A percentile compares a stretch with the other conserved stretches of the same genome.
These are phyloP conservation scores for Kwoniella pini DNA, from an alignment of 768 basidiomycete genomes.

Conservation along the genomic window DNA sequence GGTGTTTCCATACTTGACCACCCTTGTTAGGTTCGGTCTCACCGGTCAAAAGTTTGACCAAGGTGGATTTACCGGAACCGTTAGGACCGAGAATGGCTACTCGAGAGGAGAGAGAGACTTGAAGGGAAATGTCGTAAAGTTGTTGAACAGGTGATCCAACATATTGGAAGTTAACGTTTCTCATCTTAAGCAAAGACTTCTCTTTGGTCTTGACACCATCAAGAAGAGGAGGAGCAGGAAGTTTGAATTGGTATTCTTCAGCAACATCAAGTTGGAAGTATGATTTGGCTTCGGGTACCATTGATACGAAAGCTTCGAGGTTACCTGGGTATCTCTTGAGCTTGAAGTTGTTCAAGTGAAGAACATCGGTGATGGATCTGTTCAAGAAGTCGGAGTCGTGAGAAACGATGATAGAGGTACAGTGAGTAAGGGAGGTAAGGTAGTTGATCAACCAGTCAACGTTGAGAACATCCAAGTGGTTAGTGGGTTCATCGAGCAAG, in stretches of 20 bases:
- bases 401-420: conserved; percentile 97
- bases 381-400: conserved; percentile 98
- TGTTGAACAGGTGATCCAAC: conserved; percentile 81
- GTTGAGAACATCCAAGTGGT: conserved; percentile 88
- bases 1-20: conserved; percentile 98
- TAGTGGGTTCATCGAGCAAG: conserved; percentile 91
- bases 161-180: conserved; percentile 96
- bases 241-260: conserved; percentile 98
- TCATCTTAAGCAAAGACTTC: conserved; percentile 95
- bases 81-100: conserved; percentile 96
- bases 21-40: conserved; percentile 96
- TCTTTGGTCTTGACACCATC: conserved; percentile 99
- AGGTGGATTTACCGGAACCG: conserved; percentile 96
- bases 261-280: conserved; percentile 95
- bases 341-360: conserved; percentile 98
- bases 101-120: conserved; percentile 96
- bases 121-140: conserved; percentile 89
- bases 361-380: conserved; percentile 96
- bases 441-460: conserved; percentile 96
- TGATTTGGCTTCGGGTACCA: conserved; percentile 93
- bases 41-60: conserved; percentile 94
- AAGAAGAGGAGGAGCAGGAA: conserved; percentile 92
- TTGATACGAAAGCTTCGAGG: conserved; percentile 89
- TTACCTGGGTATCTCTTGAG: conserved; percentile 92
- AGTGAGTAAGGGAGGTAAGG: conserved; percentile 78